Evolutionary conservation across 352 stramenopile species (phyloP).

Genomic region (Phytopythium chamaehyphon): DNA sequence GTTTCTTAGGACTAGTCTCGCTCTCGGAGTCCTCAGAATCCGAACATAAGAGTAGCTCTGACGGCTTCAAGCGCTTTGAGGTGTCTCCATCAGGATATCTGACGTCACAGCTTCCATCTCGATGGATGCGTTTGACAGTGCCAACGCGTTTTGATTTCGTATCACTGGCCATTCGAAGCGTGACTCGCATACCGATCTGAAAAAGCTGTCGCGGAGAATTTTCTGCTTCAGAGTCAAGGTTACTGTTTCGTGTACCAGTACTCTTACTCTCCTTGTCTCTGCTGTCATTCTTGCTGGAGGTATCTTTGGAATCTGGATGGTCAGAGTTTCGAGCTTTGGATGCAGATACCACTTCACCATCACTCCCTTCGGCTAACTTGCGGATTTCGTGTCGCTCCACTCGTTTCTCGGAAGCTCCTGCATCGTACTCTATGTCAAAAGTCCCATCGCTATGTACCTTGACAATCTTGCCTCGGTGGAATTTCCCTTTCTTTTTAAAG

Average conservation of each 20-base stretch:
- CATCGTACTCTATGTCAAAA: conserved; percentile 34
- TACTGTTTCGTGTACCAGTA: not conserved
- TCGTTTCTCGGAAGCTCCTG: conserved; percentile 20
- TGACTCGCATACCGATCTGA: conserved; percentile 26
- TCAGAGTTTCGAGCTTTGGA: conserved; percentile 4
- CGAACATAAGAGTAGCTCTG: conserved; percentile 18
- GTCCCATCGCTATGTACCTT: conserved; percentile 19
- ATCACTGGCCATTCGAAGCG: conserved; percentile 33
- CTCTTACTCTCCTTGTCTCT: not conserved
- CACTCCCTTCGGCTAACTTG: not conserved
- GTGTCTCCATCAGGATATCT: conserved; percentile 52
- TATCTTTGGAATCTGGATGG: conserved; percentile 7
- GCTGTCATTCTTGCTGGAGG: conserved; percentile 3
- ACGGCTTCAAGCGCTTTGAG: conserved; percentile 24
- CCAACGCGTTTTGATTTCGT: conserved; percentile 23
- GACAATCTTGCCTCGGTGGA: conserved; percentile 24
- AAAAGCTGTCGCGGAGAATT: conserved; percentile 5
- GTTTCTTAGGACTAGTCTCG: conserved; percentile 5
- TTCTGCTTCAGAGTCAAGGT: conserved; percentile 1
- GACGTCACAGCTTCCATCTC: conserved; percentile 58
- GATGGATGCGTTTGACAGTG: conserved; percentile 31
- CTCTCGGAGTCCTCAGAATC: conserved; percentile 29
- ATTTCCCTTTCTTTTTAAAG: conserved; percentile 35
- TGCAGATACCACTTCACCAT: conserved; percentile 5
- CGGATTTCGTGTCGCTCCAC: conserved; percentile 7